Evolutionary conservation across 306 rosid species (phyloP).

Genomic region (Prunus davidiana): DNA sequence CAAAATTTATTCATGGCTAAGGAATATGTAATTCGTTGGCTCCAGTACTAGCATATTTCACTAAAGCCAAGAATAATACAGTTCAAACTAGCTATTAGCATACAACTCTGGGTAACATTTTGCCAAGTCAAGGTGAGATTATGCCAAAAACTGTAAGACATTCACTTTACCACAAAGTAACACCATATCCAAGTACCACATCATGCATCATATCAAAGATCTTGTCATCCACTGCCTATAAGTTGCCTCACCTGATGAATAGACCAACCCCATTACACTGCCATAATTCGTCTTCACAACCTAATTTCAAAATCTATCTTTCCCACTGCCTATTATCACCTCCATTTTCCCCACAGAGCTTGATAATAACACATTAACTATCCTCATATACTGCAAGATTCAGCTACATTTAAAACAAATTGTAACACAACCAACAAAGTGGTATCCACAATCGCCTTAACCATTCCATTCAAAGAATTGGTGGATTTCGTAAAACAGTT

Average conservation of each 20-base stretch:
- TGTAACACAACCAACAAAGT: background rate
- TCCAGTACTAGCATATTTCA: background rate
- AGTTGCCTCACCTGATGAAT: background rate
- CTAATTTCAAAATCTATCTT: background rate
- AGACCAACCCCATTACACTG: background rate
- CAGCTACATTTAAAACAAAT: background rate
- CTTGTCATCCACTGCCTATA: background rate
- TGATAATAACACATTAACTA: background rate
- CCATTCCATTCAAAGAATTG: background rate
- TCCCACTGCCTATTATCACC: background rate
- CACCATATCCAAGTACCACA: background rate
- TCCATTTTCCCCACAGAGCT: background rate
- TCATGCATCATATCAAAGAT: background rate
- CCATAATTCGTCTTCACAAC: background rate
- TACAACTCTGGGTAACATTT: background rate
- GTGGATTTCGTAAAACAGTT: background rate
- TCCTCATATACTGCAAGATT: background rate
- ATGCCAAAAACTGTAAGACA: background rate
- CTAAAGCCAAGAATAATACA: background rate
- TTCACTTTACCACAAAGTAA: background rate
- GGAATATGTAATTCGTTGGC: background rate
- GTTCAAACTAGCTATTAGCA: background rate
- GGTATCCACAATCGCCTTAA: background rate
- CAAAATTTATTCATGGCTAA: background rate
- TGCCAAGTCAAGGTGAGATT: background rate